phyloP scores from a whole-genome alignment of 768 basidiomycete genomes.

The Suillus alpinus region DNA sequence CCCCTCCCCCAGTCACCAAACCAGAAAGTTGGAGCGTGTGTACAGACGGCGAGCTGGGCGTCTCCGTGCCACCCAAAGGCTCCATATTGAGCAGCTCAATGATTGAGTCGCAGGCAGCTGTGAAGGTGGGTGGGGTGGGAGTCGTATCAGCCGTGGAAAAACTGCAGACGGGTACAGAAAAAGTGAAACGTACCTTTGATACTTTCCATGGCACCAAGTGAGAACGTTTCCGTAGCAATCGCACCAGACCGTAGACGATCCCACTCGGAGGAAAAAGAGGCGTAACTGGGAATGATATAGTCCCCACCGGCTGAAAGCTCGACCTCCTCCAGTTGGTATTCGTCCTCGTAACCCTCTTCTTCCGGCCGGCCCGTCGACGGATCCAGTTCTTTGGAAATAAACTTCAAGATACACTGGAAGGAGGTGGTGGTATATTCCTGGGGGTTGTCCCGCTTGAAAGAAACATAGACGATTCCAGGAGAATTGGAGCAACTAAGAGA shows the following conservation, averaged over 20 bases:
- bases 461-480: conserved; percentile 88
- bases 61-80: conserved; percentile 87
- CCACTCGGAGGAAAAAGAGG: conserved; percentile 93
- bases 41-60: conserved; percentile 76
- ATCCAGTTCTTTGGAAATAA: conserved; percentile 96
- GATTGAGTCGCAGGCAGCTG: conserved; percentile 95
- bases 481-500: conserved; percentile 67
- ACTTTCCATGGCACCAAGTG: conserved; percentile 87
- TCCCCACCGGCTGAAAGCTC: conserved; percentile 91
- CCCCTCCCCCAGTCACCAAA: conserved; percentile 85
- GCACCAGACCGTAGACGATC: conserved; percentile 80
- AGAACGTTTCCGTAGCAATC: conserved; percentile 88
- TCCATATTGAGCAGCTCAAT: conserved; percentile 98
- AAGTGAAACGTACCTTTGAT: conserved; percentile 72
- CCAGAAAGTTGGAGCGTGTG: conserved; percentile 95
- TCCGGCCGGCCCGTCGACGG: conserved; percentile 94
- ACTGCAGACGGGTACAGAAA: neutral
- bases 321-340: conserved; percentile 95
- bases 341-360: conserved; percentile 98
- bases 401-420: conserved; percentile 90
- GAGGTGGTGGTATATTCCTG: conserved; percentile 77
- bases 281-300: conserved; percentile 95
- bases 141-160: conserved; percentile 11
- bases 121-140: conserved; percentile 10
- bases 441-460: conserved; percentile 82